phyloP scores from a whole-genome alignment of 2,329 filamentous ascomycete species.

The Penicillium concentricum region DNA sequence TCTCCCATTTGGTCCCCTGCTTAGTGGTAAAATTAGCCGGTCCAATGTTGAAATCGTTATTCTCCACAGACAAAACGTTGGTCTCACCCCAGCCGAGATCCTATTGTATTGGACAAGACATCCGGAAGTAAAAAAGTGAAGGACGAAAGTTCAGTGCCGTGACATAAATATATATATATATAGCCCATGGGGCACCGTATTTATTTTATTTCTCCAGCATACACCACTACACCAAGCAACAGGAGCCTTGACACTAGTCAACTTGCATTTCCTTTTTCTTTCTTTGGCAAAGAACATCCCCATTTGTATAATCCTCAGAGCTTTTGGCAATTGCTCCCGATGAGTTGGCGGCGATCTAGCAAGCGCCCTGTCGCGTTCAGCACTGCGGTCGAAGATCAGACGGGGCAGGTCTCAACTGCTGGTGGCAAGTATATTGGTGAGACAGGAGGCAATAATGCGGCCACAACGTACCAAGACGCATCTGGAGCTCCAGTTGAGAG shows the following conservation, averaged over 20 bases:
- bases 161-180: conserved; percentile 4
- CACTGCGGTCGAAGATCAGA: background rate
- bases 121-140: background rate
- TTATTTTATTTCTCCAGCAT: background rate
- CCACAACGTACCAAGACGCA: conserved; percentile 58
- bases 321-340: background rate
- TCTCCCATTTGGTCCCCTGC: background rate
- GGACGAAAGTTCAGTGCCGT: background rate
- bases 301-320: no score
- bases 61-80: background rate
- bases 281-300: background rate
- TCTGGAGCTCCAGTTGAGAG: conserved; percentile 61
- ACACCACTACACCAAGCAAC: background rate
- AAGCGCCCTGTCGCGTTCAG: background rate
- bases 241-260: background rate
- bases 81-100: background rate
- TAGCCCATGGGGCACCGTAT: background rate
- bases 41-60: background rate
- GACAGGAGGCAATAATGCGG: conserved; percentile 45
- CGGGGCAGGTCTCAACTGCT: background rate
- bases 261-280: background rate
- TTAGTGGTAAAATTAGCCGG: background rate
- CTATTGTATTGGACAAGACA: background rate
- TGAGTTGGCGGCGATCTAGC: background rate
- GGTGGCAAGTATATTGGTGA: background rate